phyloP scores from a whole-genome alignment of 1,284 basidiomycete genomes.

The Ceratorhiza oryzae-sativae region DNA sequence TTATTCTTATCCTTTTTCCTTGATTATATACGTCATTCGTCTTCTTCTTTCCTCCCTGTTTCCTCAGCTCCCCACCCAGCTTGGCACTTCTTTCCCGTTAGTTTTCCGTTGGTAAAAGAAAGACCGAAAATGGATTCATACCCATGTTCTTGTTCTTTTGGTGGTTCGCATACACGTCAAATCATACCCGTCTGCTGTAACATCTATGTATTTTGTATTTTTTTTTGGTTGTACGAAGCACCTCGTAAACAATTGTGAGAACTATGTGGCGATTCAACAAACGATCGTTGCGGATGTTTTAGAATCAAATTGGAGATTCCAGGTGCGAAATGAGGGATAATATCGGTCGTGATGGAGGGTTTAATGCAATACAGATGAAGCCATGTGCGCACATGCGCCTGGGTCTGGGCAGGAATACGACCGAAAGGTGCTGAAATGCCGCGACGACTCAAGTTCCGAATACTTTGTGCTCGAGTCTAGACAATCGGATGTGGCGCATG shows the following conservation, averaged over 20 bases:
- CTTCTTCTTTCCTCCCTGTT: neutral
- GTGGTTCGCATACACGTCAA: constrained; percentile 22
- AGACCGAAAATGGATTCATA: constrained; percentile 11
- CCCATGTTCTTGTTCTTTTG: neutral
- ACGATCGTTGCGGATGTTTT: neutral
- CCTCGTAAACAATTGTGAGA: neutral
- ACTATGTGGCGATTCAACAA: neutral
- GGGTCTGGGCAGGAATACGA: neutral
- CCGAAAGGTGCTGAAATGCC: too few species aligned
- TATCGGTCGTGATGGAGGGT: neutral
- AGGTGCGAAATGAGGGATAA: neutral
- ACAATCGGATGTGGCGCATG: too few species aligned
- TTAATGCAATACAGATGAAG: constrained; percentile 6
- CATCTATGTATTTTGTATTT: constrained; percentile 25
- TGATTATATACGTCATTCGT: neutral
- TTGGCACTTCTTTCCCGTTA: too few species aligned
- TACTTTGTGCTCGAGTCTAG: too few species aligned
- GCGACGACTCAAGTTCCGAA: too few species aligned
- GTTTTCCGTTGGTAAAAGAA: too few species aligned
- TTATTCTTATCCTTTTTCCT: neutral
- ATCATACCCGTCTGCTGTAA: neutral
- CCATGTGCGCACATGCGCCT: neutral
- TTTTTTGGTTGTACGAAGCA: neutral
- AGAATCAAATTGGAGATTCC: neutral
- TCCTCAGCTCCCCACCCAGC: neutral